phyloP scores from a whole-genome alignment of 1,139 yeast species.

The Pneumocystis canis region DNA sequence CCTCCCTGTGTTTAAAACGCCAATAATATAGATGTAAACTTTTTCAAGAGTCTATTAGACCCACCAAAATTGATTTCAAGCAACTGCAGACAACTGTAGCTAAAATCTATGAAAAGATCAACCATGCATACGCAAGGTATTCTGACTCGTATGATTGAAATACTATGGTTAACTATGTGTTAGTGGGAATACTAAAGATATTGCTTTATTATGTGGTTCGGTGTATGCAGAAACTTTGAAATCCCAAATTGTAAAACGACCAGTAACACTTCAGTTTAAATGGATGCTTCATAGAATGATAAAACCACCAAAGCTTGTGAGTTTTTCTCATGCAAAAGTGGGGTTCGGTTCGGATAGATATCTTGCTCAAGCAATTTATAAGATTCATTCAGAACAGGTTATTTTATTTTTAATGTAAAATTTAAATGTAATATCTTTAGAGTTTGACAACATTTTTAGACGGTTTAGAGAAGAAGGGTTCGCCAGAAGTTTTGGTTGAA shows the following conservation, averaged over 20 bases:
- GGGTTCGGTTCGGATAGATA: not conserved
- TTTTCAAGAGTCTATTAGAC: not conserved
- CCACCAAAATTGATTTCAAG: not conserved
- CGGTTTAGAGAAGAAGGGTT: not conserved
- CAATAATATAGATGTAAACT: not conserved
- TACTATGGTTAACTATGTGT: not conserved
- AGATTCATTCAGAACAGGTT: not conserved
- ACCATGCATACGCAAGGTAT: conserved; percentile 13
- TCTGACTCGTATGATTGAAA: not conserved
- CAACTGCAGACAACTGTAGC: conserved; percentile 9
- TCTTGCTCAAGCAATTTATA: not conserved
- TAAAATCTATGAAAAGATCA: conserved; percentile 7
- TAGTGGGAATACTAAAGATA: not conserved
- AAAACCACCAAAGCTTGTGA: not conserved
- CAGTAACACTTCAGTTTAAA: not conserved
- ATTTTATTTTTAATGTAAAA: not conserved
- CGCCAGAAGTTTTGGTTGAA: not conserved
- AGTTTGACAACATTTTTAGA: not conserved
- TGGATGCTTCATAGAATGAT: not conserved
- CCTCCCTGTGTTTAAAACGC: not conserved
- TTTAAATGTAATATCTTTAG: not conserved
- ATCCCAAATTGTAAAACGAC: not conserved
- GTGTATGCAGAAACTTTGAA: not conserved
- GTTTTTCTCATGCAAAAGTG: not conserved
- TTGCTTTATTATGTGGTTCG: not conserved